Conservation (phyloP, 2,329 filamentous ascomycete species). For the Paraphoma sp. region DNA sequence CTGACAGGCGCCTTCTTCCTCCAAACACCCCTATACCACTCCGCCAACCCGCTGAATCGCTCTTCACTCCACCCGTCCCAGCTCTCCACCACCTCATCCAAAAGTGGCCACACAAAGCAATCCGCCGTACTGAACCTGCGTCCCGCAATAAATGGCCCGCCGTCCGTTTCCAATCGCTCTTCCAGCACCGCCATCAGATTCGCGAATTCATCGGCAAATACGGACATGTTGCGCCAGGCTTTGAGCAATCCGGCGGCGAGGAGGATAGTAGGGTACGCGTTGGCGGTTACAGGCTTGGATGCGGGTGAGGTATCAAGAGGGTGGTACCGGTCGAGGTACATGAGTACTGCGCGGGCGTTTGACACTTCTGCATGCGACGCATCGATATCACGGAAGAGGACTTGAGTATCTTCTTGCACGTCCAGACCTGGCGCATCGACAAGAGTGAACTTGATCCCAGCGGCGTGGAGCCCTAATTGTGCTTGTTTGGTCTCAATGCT, state of each 20-base stretch:
- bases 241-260: slow-evolving; percentile 16
- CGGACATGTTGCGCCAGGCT: slow-evolving; percentile 23
- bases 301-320: slow-evolving; percentile 28
- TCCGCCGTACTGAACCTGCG: slow-evolving; percentile 41
- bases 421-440: slow-evolving; percentile 26
- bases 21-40: slow-evolving; percentile 38
- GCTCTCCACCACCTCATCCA: slow-evolving; percentile 30
- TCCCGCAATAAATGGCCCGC: slow-evolving; percentile 40
- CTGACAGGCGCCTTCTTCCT: slow-evolving; percentile 40
- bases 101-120: slow-evolving; percentile 40
- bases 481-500: slow-evolving; percentile 40
- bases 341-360: slow-evolving; percentile 31
- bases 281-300: slow-evolving; percentile 19
- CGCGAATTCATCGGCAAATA: slow-evolving; percentile 17
- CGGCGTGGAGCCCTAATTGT: slow-evolving; percentile 38
- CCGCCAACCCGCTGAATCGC: slow-evolving; percentile 25
- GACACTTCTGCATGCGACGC: slow-evolving; percentile 39
- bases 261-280: slow-evolving; percentile 27
- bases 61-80: slow-evolving; percentile 31
- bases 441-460: slow-evolving; percentile 23
- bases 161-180: slow-evolving; percentile 18
- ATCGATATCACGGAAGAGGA: slow-evolving; percentile 45
- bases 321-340: slow-evolving; percentile 45
- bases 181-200: slow-evolving; percentile 25
- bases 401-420: slow-evolving; percentile 21